Evolutionary conservation across 2,329 filamentous ascomycete genomes (phyloP).

Genomic region (Hypoxylon sp.): DNA sequence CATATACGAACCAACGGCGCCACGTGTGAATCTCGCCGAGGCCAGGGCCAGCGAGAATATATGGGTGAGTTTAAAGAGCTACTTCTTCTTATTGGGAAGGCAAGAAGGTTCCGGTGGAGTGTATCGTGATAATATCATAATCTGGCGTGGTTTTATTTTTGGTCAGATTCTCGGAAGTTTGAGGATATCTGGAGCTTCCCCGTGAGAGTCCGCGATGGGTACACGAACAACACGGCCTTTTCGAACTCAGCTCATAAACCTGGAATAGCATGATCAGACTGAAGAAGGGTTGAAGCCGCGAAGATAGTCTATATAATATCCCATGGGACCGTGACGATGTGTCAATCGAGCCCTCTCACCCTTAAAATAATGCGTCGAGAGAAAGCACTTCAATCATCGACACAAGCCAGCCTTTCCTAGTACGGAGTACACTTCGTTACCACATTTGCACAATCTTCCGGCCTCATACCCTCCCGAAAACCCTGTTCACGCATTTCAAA

Average conservation of each 20-base stretch:
- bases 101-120: conserved; percentile 10
- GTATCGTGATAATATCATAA: conserved; percentile 36
- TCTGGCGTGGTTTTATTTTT: conserved; percentile 15
- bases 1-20: conserved; percentile 35
- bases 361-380: neutral
- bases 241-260: neutral
- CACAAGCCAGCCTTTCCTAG: neutral
- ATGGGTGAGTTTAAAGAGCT: conserved; percentile 36
- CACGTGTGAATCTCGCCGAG: conserved; percentile 41
- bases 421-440: too few species aligned
- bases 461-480: neutral
- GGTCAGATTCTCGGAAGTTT: conserved; percentile 4
- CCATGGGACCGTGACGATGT: neutral
- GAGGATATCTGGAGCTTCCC: conserved; percentile 18
- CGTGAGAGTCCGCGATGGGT: conserved; percentile 12
- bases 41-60: conserved; percentile 15
- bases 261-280: neutral
- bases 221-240: conserved; percentile 21
- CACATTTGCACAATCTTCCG: neutral
- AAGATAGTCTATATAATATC: conserved; percentile 18
- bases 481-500: neutral
- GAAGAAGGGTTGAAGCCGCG: neutral
- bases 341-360: neutral
- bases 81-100: conserved; percentile 27
- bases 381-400: neutral